These are phyloP conservation scores for Lecanicillium sp. DNA, from an alignment of 2,329 filamentous ascomycete species.

Conservation along the genomic window DNA sequence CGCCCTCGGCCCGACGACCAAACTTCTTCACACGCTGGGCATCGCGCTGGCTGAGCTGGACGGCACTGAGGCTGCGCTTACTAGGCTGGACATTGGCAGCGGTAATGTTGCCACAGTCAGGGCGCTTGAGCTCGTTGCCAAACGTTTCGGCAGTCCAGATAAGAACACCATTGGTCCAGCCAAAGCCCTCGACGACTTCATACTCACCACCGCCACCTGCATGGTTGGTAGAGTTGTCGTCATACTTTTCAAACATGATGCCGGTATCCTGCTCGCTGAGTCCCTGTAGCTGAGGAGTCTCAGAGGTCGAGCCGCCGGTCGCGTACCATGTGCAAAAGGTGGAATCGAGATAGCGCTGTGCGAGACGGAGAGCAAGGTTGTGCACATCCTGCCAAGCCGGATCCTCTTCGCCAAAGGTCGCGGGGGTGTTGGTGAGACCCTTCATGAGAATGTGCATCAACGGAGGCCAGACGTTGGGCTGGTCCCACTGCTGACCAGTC, in stretches of 20 bases:
- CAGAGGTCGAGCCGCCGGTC: slow-evolving; percentile 52
- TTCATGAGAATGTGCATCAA: slow-evolving; percentile 57
- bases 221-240: slow-evolving; percentile 49
- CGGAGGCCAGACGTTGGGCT: slow-evolving; percentile 63
- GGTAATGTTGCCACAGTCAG: slow-evolving; percentile 45
- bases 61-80: slow-evolving; percentile 30
- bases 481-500: slow-evolving; percentile 61
- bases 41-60: slow-evolving; percentile 38
- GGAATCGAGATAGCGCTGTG: slow-evolving; percentile 58
- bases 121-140: slow-evolving; percentile 42
- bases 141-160: slow-evolving; percentile 60
- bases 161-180: slow-evolving; percentile 62
- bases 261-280: slow-evolving; percentile 35
- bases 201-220: slow-evolving; percentile 61
- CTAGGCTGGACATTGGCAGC: slow-evolving; percentile 26
- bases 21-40: slow-evolving; percentile 41
- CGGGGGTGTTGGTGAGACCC: slow-evolving; percentile 50
- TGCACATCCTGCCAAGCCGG: slow-evolving; percentile 46
- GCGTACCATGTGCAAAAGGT: slow-evolving; percentile 63
- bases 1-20: slow-evolving; percentile 15
- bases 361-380: slow-evolving; percentile 47
- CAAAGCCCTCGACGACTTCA: slow-evolving; percentile 61
- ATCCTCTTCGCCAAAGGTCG: slow-evolving; percentile 45
- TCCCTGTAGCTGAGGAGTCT: slow-evolving; percentile 41
- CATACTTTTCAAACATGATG: slow-evolving; percentile 65